Conservation (phyloP, 2,329 filamentous ascomycete genomes). For the Corniculantispora saksenae region DNA sequence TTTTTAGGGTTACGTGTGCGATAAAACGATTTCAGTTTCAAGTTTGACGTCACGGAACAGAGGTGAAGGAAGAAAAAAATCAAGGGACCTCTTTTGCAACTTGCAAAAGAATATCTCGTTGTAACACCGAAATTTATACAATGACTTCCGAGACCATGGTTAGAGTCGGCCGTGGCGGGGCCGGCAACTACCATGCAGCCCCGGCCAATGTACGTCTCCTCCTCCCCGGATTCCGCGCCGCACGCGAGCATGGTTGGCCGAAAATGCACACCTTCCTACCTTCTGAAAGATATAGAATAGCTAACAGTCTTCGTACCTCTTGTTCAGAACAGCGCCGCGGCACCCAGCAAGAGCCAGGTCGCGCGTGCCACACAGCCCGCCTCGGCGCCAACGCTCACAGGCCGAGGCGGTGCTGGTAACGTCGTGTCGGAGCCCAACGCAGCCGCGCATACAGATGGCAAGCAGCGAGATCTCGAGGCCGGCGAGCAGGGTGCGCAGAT, state of each 20-base stretch:
- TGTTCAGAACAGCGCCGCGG: background rate
- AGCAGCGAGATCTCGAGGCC: constrained; percentile 19
- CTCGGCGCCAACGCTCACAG: constrained; percentile 32
- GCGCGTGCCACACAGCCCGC: constrained; percentile 5
- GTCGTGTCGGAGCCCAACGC: constrained; percentile 37
- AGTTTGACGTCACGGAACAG: background rate
- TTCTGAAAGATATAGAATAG: background rate
- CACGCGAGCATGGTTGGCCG: background rate
- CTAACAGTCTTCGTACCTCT: background rate
- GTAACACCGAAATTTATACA: background rate
- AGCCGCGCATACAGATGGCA: constrained; percentile 22
- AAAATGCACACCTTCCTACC: background rate
- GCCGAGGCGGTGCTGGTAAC: constrained; percentile 60
- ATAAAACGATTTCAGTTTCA: constrained; percentile 5
- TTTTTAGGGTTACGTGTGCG: background rate
- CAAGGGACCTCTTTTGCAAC: background rate
- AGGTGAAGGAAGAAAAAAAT: background rate
- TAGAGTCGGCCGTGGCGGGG: constrained; percentile 55
- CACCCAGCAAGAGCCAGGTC: background rate
- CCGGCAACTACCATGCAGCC: constrained; percentile 52
- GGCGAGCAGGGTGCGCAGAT: constrained; percentile 27
- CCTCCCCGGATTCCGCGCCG: background rate
- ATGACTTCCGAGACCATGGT: constrained; percentile 42
- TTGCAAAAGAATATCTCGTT: background rate
- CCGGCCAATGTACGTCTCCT: constrained; percentile 7